These are phyloP conservation scores for Apiospora phragmitis DNA, from an alignment of 2,329 filamentous ascomycete species.

Conservation along the genomic window DNA sequence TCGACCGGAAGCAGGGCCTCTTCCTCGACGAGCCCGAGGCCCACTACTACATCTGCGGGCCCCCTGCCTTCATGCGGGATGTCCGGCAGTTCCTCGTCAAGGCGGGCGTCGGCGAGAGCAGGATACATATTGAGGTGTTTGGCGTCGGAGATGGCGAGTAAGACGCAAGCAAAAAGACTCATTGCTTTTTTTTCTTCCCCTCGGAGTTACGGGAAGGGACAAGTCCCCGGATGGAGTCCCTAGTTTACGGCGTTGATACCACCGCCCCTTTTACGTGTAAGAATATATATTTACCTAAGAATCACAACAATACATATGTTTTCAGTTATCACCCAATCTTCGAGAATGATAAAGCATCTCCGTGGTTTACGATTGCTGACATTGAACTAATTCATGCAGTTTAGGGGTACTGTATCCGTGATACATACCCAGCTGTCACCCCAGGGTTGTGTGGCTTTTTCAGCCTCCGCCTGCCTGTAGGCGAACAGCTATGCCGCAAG, in stretches of 20 bases:
- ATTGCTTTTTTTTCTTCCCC: background rate
- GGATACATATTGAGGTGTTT: constrained; percentile 69
- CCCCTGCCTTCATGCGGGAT: constrained; percentile 67
- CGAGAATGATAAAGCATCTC: background rate
- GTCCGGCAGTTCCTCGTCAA: constrained; percentile 52
- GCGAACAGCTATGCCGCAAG: background rate
- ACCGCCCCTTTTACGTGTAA: background rate
- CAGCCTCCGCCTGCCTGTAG: background rate
- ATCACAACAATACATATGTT: background rate
- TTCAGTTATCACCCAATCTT: background rate
- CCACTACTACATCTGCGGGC: constrained; percentile 73
- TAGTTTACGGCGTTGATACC: background rate
- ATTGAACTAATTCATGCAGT: background rate
- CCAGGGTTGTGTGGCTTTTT: background rate
- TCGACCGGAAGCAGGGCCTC: constrained; percentile 55
- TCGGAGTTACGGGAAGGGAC: background rate
- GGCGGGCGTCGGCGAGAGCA: constrained; percentile 56
- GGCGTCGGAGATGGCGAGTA: constrained; percentile 50
- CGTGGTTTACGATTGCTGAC: background rate
- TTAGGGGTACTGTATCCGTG: background rate
- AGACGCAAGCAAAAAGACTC: background rate
- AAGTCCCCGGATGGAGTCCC: background rate
- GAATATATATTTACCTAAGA: background rate
- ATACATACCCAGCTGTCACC: background rate
- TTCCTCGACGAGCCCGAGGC: constrained; percentile 53